These are phyloP conservation scores for Rhodotorula diobovata DNA, from an alignment of 768 basidiomycete species.

Conservation along the genomic window DNA sequence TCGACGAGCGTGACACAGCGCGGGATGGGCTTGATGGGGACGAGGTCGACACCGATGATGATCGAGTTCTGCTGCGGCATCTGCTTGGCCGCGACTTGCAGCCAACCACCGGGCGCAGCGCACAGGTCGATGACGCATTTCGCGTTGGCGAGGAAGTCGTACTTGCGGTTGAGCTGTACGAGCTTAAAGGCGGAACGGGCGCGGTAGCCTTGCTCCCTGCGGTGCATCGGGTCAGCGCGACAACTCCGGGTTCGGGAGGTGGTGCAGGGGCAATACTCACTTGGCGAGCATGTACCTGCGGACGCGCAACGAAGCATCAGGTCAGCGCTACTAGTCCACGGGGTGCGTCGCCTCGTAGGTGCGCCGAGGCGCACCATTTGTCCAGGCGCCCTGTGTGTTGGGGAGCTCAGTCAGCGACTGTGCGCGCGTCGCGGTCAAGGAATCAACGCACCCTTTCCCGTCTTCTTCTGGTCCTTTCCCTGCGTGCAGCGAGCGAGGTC, in stretches of 20 bases:
- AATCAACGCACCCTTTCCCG: slow-evolving; percentile 48
- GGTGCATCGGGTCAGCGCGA: slow-evolving; percentile 43
- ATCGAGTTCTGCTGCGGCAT: slow-evolving; percentile 43
- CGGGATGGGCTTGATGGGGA: slow-evolving; percentile 92
- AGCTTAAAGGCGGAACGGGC: slow-evolving; percentile 99
- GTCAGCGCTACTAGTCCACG: not conserved
- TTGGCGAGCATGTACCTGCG: slow-evolving; percentile 41
- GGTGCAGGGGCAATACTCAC: not conserved
- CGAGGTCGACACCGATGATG: slow-evolving; percentile 79
- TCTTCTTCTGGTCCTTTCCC: slow-evolving; percentile 68
- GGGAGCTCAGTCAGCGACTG: not conserved
- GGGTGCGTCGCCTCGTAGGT: not conserved
- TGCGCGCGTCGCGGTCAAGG: too few species aligned
- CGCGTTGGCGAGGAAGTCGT: slow-evolving; percentile 75
- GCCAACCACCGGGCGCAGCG: slow-evolving; percentile 97
- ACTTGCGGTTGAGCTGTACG: slow-evolving; percentile 98
- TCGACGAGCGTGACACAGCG: slow-evolving; percentile 83
- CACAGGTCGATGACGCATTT: slow-evolving; percentile 96
- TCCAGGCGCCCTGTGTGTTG: slow-evolving; percentile 34
- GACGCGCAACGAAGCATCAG: not conserved
- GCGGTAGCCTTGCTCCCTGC: slow-evolving; percentile 97
- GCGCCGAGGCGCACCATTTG: slow-evolving; percentile 21
- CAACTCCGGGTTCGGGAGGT: fast-evolving
- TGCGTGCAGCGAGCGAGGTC: not conserved
- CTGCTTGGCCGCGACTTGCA: slow-evolving; percentile 88